Base-by-base conservation (phyloP, 108 stramenopile genomes). In the Nitzschia sp. region DNA sequence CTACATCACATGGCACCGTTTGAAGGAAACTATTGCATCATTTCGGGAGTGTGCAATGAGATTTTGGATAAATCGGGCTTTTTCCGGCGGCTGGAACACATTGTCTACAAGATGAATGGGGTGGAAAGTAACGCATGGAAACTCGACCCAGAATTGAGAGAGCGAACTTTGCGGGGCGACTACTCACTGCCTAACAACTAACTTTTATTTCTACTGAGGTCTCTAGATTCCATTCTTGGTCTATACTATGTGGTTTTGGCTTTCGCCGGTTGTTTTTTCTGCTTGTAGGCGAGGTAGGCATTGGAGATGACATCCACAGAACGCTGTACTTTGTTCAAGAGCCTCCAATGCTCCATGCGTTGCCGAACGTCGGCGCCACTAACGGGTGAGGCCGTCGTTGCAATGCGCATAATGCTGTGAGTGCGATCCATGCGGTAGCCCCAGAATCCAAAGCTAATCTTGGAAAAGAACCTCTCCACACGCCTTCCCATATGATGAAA, bases 11-110 rank as follows among this genome's bases (percentile, higher is more conserved):
- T 89, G 23, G 87, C 84, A 18, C 96, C 96, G 0, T 97, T 87
- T 62, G 94, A 95, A 66, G 91, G 92, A 3, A 96, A 96, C 70
- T 97, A 97, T 69, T 95, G 94, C 59, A 97, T 97, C 66, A 79
- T 97, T 3, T 88, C 76, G 19, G 96, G 96, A 3, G 4, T 80
- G 13, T 94, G 91, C 57, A 97, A 95, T 59, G 63, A 70, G 9
- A 28, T 71, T 0, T 67, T 97, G 72, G 96, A 97, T 54, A 64
- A 84, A 35, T 79, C 79, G 11, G 86, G 92, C 4, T 85, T 97
- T 77, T 97, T 94, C 66, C 84, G 96, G 32, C 63, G 79, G 64
- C 23, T 97, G 71, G 96, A 97, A 69, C 77, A 83, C 47, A 69
- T 75, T 59, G 71, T 97, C 35, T 97, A 93, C 74, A 63, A 92